Percentiles rank a stretch among this genome's conserved stretches.
Conservation (phyloP, 768 basidiomycete species). For the Rubroboletus pulcherrimus region DNA sequence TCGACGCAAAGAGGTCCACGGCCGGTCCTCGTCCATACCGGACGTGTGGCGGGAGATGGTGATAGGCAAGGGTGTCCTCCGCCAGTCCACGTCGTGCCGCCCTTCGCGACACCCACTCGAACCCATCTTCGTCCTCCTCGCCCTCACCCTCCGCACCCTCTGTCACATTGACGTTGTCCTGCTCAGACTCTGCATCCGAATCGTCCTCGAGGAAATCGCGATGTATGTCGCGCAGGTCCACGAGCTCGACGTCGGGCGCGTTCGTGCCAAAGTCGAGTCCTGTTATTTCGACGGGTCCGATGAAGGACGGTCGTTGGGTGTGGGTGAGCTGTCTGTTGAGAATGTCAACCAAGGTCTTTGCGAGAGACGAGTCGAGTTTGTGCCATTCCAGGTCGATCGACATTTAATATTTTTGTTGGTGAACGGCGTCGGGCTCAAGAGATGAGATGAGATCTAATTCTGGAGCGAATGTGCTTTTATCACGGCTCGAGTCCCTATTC, state of each 20-base stretch:
- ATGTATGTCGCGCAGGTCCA: constrained; percentile 91
- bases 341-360: constrained; percentile 61
- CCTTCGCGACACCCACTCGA: constrained; percentile 76
- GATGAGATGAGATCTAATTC: too few relatives aligned
- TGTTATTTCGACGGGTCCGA: constrained; percentile 86
- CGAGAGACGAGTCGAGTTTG: constrained; percentile 70
- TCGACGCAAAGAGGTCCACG: constrained; percentile 56
- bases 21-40: constrained; percentile 59
- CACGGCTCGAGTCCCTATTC: not conserved
- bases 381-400: constrained; percentile 95
- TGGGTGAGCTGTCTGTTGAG: constrained; percentile 77
- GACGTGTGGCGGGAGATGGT: constrained; percentile 70
- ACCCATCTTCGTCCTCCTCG: constrained; percentile 72
- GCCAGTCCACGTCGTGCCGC: constrained; percentile 53
- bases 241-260: constrained; percentile 82
- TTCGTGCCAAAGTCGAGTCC: constrained; percentile 84
- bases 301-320: constrained; percentile 83
- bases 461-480: not conserved
- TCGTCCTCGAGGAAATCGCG: constrained; percentile 89
- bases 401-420: constrained; percentile 43
- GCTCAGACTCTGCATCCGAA: constrained; percentile 25
- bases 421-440: not conserved
- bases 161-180: constrained; percentile 44
- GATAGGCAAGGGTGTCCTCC: constrained; percentile 54
- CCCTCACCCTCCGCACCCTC: constrained; percentile 53